Conservation (phyloP, 208 protist species). For the Borovskyia barvae region DNA sequence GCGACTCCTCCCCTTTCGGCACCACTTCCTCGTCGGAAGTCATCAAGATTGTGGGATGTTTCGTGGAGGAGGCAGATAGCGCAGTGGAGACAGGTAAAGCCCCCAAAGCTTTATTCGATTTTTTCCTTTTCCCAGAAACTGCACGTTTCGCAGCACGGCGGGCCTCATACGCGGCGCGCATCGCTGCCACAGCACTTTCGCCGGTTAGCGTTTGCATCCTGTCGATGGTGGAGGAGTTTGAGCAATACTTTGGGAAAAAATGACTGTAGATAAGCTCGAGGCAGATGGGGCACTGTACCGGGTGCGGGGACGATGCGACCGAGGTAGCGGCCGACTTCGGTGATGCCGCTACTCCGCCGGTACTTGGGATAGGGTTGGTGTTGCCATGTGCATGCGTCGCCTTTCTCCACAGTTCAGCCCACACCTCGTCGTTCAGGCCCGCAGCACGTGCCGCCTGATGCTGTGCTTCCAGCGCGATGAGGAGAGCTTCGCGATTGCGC, state of each 20-base stretch:
- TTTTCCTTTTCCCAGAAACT: too few species aligned
- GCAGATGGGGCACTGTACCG: slow-evolving; percentile 54
- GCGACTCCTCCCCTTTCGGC: neutral
- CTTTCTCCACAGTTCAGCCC: slow-evolving; percentile 30
- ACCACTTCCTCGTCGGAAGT: neutral
- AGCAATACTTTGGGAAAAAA: too few species aligned
- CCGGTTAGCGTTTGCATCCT: neutral
- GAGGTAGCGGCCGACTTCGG: neutral
- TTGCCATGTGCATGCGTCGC: neutral
- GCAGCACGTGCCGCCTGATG: slow-evolving; percentile 50
- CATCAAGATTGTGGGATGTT: neutral
- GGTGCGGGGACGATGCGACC: too few species aligned
- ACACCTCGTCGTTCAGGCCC: slow-evolving; percentile 52
- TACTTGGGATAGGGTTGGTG: neutral
- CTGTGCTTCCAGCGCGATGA: slow-evolving; percentile 40
- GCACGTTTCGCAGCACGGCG: slow-evolving; percentile 1
- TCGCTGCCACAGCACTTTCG: slow-evolving; percentile 3
- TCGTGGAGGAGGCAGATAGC: too few species aligned
- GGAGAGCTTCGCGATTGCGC: slow-evolving; percentile 25
- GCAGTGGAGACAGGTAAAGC: neutral
- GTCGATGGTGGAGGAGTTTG: slow-evolving; percentile 24
- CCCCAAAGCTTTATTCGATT: too few species aligned
- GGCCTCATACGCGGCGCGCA: slow-evolving; percentile 19
- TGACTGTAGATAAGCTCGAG: slow-evolving; percentile 37
- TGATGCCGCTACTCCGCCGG: neutral